phyloP scores from a whole-genome alignment of 2,329 filamentous ascomycete species.

The Colletotrichum filicis region DNA sequence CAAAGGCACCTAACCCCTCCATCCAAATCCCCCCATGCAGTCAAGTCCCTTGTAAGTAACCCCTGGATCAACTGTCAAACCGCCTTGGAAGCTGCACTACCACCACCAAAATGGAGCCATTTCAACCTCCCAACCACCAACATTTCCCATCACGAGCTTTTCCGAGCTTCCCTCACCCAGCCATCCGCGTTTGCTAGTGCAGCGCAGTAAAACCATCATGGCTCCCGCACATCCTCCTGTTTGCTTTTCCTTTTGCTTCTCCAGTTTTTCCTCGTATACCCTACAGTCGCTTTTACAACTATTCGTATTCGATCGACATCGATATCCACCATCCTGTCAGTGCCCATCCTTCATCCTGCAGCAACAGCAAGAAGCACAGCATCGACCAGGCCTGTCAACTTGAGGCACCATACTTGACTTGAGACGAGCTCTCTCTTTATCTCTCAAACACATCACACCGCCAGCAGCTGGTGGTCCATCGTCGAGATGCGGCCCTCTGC shows the following conservation, averaged over 20 bases:
- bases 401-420: background rate
- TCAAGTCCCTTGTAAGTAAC: background rate
- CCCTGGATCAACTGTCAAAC: slow-evolving; percentile 8
- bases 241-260: slow-evolving; percentile 22
- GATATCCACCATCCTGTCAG: slow-evolving; percentile 16
- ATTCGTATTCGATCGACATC: slow-evolving; percentile 11
- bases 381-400: background rate
- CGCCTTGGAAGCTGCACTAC: slow-evolving; percentile 7
- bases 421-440: background rate
- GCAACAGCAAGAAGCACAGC: background rate
- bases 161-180: slow-evolving; percentile 18
- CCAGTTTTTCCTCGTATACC: slow-evolving; percentile 22
- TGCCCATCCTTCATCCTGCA: background rate
- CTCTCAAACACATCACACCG: background rate
- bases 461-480: background rate
- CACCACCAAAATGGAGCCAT: slow-evolving; percentile 2
- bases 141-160: slow-evolving; percentile 31
- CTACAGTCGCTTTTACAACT: background rate
- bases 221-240: slow-evolving; percentile 22
- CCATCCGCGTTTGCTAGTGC: slow-evolving; percentile 34
- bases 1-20: background rate
- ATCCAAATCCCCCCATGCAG: background rate
- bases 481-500: slow-evolving; percentile 45
- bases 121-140: slow-evolving; percentile 36
- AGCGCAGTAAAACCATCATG: slow-evolving; percentile 34